Evolutionary conservation across 768 basidiomycete species (phyloP).

Genomic region (Suillus hirtellus): DNA sequence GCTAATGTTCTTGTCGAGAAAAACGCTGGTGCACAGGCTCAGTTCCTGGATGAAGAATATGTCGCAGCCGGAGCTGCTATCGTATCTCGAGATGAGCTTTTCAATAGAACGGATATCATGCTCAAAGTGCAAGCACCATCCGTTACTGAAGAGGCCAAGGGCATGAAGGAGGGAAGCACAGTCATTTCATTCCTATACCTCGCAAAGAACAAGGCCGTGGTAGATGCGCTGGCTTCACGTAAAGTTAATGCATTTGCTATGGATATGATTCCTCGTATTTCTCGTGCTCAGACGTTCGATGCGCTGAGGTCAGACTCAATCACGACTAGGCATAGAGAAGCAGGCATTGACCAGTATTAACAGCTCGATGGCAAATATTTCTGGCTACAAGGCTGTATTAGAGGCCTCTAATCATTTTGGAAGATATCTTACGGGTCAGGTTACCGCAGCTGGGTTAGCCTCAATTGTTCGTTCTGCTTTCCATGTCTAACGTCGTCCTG

Average conservation of each 20-base stretch:
- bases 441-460: conserved; percentile 84
- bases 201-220: conserved; percentile 72
- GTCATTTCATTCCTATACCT: conserved; percentile 85
- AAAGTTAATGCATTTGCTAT: conserved; percentile 80
- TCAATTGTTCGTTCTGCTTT: conserved; percentile 8
- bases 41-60: conserved; percentile 83
- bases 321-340: conserved; percentile 8
- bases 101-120: conserved; percentile 69
- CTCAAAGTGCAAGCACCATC: conserved; percentile 84
- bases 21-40: conserved; percentile 67
- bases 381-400: conserved; percentile 90
- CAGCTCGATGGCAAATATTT: conserved; percentile 92
- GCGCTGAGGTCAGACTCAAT: conserved; percentile 63
- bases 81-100: conserved; percentile 72
- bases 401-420: conserved; percentile 91
- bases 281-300: conserved; percentile 88
- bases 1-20: conserved; percentile 68
- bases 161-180: conserved; percentile 73
- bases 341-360: neutral
- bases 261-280: conserved; percentile 92
- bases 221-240: conserved; percentile 66
- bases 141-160: conserved; percentile 57
- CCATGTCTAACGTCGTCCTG: conserved; percentile 12
- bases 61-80: conserved; percentile 75
- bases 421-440: conserved; percentile 87